These are phyloP conservation scores for Solanum okadae DNA, from an alignment of 257 asterid species.

Conservation along the genomic window DNA sequence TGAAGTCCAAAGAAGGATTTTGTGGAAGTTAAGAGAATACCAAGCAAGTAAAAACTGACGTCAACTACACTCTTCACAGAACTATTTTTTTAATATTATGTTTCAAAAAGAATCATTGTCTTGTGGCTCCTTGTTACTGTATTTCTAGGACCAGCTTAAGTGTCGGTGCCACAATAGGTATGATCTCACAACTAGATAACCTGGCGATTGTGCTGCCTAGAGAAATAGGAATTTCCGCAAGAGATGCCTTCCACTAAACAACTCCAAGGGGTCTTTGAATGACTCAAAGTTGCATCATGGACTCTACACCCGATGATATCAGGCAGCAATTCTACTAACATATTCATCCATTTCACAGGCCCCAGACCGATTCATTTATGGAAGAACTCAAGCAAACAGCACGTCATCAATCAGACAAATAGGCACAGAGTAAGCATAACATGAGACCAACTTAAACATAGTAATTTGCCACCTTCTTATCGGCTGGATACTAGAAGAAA, in stretches of 20 bases:
- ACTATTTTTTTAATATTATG: too few species aligned
- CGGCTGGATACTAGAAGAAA: background rate
- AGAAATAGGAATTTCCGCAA: background rate
- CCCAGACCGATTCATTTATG: background rate
- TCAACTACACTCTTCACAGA: background rate
- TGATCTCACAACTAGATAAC: background rate
- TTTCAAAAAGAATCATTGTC: background rate
- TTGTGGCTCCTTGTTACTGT: background rate
- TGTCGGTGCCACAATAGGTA: background rate
- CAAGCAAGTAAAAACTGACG: background rate
- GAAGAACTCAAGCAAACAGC: background rate
- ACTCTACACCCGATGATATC: background rate
- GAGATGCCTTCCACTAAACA: background rate
- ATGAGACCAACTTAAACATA: background rate
- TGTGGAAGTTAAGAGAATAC: background rate
- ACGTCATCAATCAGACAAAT: background rate
- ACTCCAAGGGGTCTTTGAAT: background rate
- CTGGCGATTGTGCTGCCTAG: background rate
- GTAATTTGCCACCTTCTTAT: background rate
- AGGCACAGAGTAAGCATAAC: background rate
- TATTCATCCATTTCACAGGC: background rate
- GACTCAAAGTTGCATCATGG: background rate
- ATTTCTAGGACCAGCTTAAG: background rate
- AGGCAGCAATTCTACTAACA: background rate
- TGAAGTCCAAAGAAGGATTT: background rate